Percentiles rank a stretch among this genome's conserved stretches.
Evolutionary conservation across 2,329 filamentous ascomycete genomes (phyloP).

Genomic region (Plectosphaerella sp.): DNA sequence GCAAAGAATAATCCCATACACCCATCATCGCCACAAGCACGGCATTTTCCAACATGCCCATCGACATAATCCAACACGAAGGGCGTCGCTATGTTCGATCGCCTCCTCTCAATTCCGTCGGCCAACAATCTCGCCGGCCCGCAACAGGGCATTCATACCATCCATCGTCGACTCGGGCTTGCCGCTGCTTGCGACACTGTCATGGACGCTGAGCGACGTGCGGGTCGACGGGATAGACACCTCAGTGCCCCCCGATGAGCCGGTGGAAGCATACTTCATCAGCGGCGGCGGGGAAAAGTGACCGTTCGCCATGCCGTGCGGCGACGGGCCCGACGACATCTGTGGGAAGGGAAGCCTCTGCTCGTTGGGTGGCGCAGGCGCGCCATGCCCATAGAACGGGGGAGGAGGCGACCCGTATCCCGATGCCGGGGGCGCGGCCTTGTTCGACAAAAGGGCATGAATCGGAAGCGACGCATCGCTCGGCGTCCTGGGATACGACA

Average conservation of each 20-base stretch:
- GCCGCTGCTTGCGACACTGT: neutral
- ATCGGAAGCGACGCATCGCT: slow-evolving; percentile 50
- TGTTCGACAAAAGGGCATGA: slow-evolving; percentile 45
- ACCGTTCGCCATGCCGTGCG: slow-evolving; percentile 3
- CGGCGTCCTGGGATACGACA: slow-evolving; percentile 33
- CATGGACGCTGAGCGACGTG: slow-evolving; percentile 12
- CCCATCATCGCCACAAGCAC: slow-evolving; percentile 1
- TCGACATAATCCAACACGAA: slow-evolving; percentile 3
- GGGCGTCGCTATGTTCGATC: neutral
- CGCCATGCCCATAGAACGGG: slow-evolving; percentile 5
- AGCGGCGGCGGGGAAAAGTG: slow-evolving; percentile 8
- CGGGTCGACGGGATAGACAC: slow-evolving; percentile 6
- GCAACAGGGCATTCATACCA: slow-evolving; percentile 54
- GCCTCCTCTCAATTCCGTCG: slow-evolving; percentile 22
- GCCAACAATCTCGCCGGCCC: slow-evolving; percentile 56
- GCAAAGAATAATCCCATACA: slow-evolving; percentile 11
- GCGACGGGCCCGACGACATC: neutral
- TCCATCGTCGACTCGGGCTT: slow-evolving; percentile 32
- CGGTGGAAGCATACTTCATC: slow-evolving; percentile 8
- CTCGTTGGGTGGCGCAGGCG: slow-evolving; percentile 11
- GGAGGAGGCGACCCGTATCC: slow-evolving; percentile 11
- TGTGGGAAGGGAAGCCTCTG: neutral
- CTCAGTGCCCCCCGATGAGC: slow-evolving; percentile 7
- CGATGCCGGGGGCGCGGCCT: slow-evolving; percentile 17
- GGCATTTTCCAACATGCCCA: neutral